Percentiles rank a stretch among this genome's conserved stretches.
Evolutionary conservation across 2,329 filamentous ascomycete genomes (phyloP).

Genomic region (Fusarium pseudoanthophilum): DNA sequence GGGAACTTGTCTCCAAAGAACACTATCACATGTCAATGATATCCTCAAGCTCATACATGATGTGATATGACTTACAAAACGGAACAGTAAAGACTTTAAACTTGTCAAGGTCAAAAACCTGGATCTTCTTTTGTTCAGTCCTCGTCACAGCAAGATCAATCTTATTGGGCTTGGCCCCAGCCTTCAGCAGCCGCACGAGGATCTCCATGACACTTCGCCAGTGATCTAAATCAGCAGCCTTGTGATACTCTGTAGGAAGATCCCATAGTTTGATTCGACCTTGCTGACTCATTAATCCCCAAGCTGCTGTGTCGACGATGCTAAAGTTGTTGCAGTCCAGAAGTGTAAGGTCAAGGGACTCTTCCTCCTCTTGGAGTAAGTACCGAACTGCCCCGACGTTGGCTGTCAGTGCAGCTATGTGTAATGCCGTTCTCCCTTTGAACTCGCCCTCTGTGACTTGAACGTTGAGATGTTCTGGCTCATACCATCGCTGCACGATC

Average conservation of each 20-base stretch:
- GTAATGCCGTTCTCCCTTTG: neutral
- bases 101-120: neutral
- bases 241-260: neutral
- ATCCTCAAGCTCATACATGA: accelerated
- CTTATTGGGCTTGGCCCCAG: neutral
- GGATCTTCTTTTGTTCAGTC: neutral
- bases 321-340: neutral
- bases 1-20: neutral
- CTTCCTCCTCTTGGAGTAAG: neutral
- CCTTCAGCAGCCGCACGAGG: neutral
- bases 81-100: neutral
- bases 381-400: neutral
- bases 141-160: neutral
- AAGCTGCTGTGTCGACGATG: neutral
- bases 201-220: neutral
- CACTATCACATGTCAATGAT: neutral
- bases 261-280: neutral
- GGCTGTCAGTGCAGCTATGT: neutral
- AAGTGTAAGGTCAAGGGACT: accelerated
- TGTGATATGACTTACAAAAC: accelerated
- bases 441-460: neutral
- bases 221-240: neutral
- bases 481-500: neutral
- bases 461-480: neutral
- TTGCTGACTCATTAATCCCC: neutral